Conservation (phyloP, 495 filamentous ascomycete species). For the Apiosordaria backusii region DNA sequence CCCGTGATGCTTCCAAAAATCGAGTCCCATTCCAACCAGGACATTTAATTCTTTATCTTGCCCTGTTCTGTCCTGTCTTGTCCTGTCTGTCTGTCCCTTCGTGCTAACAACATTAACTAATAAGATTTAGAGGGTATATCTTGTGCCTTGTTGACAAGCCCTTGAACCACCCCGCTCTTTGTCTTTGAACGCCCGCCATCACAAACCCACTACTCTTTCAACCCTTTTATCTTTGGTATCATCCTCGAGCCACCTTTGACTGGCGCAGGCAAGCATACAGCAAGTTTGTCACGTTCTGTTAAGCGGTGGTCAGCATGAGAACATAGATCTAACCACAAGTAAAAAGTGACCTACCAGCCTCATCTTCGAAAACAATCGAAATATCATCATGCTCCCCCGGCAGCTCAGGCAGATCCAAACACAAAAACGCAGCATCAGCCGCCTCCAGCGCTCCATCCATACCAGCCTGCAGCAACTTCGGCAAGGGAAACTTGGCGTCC, state of each 20-base stretch:
- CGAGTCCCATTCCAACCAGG: not conserved
- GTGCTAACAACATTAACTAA: not conserved
- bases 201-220: not conserved
- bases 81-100: not conserved
- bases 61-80: no score
- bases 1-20: not conserved
- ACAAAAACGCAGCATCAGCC: slow-evolving; percentile 63
- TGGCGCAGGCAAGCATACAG: slow-evolving; percentile 43
- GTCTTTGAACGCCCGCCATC: not conserved
- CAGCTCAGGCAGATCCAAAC: slow-evolving; percentile 81
- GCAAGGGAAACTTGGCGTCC: slow-evolving; percentile 86
- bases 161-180: not conserved
- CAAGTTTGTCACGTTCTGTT: slow-evolving; percentile 45
- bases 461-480: slow-evolving; percentile 54
- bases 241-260: slow-evolving; percentile 40
- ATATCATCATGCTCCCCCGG: slow-evolving; percentile 90
- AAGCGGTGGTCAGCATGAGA: slow-evolving; percentile 11
- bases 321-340: not conserved
- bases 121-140: slow-evolving; percentile 26
- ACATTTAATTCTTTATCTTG: not conserved
- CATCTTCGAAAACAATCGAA: slow-evolving; percentile 73
- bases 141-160: not conserved
- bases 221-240: slow-evolving; percentile 27
- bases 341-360: slow-evolving; percentile 59
- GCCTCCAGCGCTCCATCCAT: slow-evolving; percentile 28